phyloP scores from a whole-genome alignment of 768 basidiomycete genomes.

The Termitomyces bulborhizus region DNA sequence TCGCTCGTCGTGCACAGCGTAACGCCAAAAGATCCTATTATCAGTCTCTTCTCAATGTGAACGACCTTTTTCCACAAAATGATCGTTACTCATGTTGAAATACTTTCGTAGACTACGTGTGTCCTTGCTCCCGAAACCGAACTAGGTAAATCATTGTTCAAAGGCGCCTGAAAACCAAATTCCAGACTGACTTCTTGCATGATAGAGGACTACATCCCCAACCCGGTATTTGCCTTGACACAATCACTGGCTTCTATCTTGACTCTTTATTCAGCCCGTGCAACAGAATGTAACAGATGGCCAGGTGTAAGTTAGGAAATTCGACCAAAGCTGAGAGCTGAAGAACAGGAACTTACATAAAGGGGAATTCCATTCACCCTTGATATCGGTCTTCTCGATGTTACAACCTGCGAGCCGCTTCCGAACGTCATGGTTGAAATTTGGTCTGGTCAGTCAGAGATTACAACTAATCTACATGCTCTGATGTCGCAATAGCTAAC shows the following conservation, averaged over 20 bases:
- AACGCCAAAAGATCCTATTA: conserved; percentile 10
- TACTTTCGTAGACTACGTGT: conserved; percentile 12
- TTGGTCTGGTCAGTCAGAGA: conserved; percentile 8
- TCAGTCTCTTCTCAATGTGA: conserved; percentile 11
- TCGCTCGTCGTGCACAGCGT: conserved; percentile 11
- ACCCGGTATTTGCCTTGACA: conserved; percentile 7
- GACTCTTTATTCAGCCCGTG: conserved; percentile 4
- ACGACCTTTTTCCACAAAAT: neutral
- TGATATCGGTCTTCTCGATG: conserved; percentile 33
- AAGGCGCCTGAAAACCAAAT: no score
- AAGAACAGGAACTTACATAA: neutral
- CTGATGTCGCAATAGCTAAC: conserved; percentile 21
- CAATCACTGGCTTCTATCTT: neutral
- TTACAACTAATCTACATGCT: neutral
- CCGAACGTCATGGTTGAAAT: conserved; percentile 30
- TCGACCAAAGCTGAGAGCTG: neutral
- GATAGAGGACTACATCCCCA: conserved; percentile 11
- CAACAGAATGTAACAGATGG: conserved; percentile 17
- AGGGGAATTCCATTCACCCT: conserved; percentile 31
- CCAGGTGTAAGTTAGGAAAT: conserved; percentile 9
- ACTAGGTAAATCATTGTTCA: conserved; percentile 6
- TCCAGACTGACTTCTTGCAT: neutral
- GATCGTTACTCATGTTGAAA: neutral
- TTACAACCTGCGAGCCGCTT: conserved; percentile 31
- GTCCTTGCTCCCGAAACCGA: conserved; percentile 13